A percentile compares a stretch with the other conserved stretches of the same genome.
Evolutionary conservation across 371 early-diverging fungal genomes (phyloP).

Genomic region (Actinomucor elegans): DNA sequence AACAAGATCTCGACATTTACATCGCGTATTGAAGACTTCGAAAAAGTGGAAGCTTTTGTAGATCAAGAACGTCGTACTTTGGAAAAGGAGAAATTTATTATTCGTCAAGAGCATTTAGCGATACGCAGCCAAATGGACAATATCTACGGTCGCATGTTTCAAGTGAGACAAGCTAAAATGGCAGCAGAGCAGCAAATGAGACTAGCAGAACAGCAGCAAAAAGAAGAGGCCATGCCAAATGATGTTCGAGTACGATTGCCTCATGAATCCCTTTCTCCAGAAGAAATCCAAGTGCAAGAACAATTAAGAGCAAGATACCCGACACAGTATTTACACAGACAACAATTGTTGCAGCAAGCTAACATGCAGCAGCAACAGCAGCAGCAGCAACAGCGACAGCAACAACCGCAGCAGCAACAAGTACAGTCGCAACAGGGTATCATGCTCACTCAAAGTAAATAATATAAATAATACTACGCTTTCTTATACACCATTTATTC

Average conservation of each 20-base stretch:
- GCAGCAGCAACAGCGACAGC: slow-evolving; percentile 10
- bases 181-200: slow-evolving; percentile 8
- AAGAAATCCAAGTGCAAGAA: slow-evolving; percentile 7
- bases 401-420: slow-evolving; percentile 7
- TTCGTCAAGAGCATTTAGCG: slow-evolving; percentile 11
- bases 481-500: background rate
- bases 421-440: background rate
- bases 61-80: slow-evolving; percentile 72
- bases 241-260: background rate
- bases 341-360: slow-evolving; percentile 13
- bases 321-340: slow-evolving; percentile 18
- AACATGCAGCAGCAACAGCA: slow-evolving; percentile 1
- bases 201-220: slow-evolving; percentile 24
- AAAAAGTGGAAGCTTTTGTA: slow-evolving; percentile 57
- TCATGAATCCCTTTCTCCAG: slow-evolving; percentile 4
- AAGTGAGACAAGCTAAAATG: slow-evolving; percentile 11
- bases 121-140: slow-evolving; percentile 18
- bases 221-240: slow-evolving; percentile 18
- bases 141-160: slow-evolving; percentile 23
- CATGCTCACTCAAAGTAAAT: background rate
- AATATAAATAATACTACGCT: background rate
- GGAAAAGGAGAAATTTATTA: slow-evolving; percentile 70
- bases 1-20: slow-evolving; percentile 76
- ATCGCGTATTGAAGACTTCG: slow-evolving; percentile 81
- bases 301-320: slow-evolving; percentile 23